Evolutionary conservation across 2,329 filamentous ascomycete species (phyloP), one percentile per base, ranked within the genome.

Genomic region (Aspergillus luchuensis): DNA sequence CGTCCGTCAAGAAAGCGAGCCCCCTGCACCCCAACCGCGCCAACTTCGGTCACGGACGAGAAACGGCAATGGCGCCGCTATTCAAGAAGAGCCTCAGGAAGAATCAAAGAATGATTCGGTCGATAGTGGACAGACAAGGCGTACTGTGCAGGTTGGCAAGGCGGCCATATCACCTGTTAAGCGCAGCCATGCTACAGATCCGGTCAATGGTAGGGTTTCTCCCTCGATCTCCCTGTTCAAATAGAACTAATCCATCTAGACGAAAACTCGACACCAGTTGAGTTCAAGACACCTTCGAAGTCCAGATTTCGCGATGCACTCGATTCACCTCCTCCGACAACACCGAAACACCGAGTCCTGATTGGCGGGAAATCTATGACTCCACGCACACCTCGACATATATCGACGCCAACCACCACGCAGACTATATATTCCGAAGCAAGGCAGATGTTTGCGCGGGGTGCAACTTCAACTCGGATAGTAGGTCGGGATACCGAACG

Each of bases 351-450:
- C 74, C 87, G 91, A 59, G 89, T 97, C 60, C 89, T 91, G 79
- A 87, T 93, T 11, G 85, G 85, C 38, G 91, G 89, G 64, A 91
- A 87, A 71, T 83, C 91, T 38, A 85, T 89, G 69, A 93, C 91
- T 66, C 90, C 93, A 58, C 81, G 89, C 68, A 96, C 92, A 45
- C 91, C 91, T 19, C 87, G 89, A 66, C 91, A 91, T 11, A 89
- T 89, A 10, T 80, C 90, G 6, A 90, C 91, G 11, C 85, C 86
- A 57, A 81, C 62, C 21, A 62, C 86, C 10, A 80, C 85, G 21
- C 87, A 88, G 57, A 95, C 92, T 0, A 83, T 97, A 39, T 98
- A 97, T 76, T 92, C 95, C 64, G 84, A 89, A 62, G 95, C 92
- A 15, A 88, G 94, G 30, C 92, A 97, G 71, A 79, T 96, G 2